A percentile compares a stretch with the other conserved stretches of the same genome.
Evolutionary conservation across 805 yeast species (phyloP).

Genomic region (Starmerella stellata): DNA sequence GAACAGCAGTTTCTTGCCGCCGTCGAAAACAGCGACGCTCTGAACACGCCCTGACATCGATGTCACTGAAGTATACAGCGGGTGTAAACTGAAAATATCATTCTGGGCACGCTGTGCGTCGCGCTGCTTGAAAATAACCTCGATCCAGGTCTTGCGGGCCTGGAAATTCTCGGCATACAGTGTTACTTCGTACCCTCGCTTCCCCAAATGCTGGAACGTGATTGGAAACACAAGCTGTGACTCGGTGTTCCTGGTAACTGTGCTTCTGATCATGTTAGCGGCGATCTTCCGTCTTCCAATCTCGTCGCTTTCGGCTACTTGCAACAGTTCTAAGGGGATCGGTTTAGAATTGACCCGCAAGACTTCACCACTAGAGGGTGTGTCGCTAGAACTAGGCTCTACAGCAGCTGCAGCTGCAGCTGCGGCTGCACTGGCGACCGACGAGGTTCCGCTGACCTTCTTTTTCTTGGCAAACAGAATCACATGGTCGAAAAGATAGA

Average conservation of each 20-base stretch:
- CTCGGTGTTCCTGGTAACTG: conserved; percentile 14
- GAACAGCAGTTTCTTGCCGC: conserved; percentile 74
- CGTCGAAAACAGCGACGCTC: conserved; percentile 59
- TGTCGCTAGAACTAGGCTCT: conserved; percentile 13
- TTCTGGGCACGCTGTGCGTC: conserved; percentile 48
- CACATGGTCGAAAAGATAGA: conserved; percentile 76
- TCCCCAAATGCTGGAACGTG: conserved; percentile 33
- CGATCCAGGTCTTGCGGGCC: conserved; percentile 63
- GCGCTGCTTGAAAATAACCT: conserved; percentile 66
- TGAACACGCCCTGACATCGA: conserved; percentile 22
- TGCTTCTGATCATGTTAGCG: conserved; percentile 15
- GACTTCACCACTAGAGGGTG: conserved; percentile 41
- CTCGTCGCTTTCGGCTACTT: conserved; percentile 61
- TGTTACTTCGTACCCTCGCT: conserved; percentile 31
- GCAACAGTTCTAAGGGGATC: conserved; percentile 59
- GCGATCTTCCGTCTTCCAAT: conserved; percentile 30
- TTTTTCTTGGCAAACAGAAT: conserved; percentile 70
- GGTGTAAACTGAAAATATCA: conserved; percentile 62
- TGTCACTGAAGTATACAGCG: conserved; percentile 25
- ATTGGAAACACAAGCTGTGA: conserved; percentile 26
- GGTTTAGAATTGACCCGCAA: conserved; percentile 82
- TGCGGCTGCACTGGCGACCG: conserved; percentile 13
- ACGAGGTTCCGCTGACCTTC: conserved; percentile 43
- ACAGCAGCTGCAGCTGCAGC: conserved; percentile 16
- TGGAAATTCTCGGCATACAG: conserved; percentile 27